Conservation (phyloP, 768 basidiomycete genomes). For the Lentinula edodes region DNA sequence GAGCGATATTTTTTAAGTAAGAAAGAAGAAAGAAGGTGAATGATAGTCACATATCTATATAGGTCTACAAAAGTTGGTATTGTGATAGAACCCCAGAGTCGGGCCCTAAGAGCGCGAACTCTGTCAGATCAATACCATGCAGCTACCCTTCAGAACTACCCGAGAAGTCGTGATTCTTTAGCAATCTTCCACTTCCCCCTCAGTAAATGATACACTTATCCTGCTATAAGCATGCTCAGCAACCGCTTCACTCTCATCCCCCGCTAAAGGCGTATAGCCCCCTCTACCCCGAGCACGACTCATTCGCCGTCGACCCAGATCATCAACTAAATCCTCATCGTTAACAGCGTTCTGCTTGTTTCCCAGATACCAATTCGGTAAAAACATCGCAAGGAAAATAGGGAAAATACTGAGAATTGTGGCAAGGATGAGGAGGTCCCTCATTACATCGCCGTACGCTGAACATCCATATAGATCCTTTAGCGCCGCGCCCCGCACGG, state of each 20-base stretch:
- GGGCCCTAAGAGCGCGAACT: too few species aligned
- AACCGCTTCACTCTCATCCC: background rate
- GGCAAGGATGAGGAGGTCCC: slow-evolving; percentile 48
- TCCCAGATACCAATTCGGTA: slow-evolving; percentile 64
- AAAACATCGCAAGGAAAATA: slow-evolving; percentile 49
- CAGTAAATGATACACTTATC: too few species aligned
- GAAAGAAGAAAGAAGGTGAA: too few species aligned
- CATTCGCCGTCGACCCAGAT: background rate
- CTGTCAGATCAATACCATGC: too few species aligned
- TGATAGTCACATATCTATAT: too few species aligned
- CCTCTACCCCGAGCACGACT: background rate
- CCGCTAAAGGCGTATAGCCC: background rate
- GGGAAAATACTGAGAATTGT: slow-evolving; percentile 52
- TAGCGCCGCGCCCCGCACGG: too few species aligned
- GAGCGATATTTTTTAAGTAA: too few species aligned
- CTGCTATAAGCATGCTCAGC: background rate
- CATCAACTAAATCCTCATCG: background rate
- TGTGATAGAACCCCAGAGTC: too few species aligned
- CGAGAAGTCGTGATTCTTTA: too few species aligned
- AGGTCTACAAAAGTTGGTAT: too few species aligned
- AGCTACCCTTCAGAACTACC: too few species aligned
- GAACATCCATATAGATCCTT: background rate
- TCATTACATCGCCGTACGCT: slow-evolving; percentile 57
- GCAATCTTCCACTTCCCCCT: too few species aligned
- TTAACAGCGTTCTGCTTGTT: slow-evolving; percentile 71